A percentile compares a stretch with the other conserved stretches of the same genome.
Evolutionary conservation across 2,329 filamentous ascomycete genomes (phyloP).

Genomic region (Tolypocladium tundrense): DNA sequence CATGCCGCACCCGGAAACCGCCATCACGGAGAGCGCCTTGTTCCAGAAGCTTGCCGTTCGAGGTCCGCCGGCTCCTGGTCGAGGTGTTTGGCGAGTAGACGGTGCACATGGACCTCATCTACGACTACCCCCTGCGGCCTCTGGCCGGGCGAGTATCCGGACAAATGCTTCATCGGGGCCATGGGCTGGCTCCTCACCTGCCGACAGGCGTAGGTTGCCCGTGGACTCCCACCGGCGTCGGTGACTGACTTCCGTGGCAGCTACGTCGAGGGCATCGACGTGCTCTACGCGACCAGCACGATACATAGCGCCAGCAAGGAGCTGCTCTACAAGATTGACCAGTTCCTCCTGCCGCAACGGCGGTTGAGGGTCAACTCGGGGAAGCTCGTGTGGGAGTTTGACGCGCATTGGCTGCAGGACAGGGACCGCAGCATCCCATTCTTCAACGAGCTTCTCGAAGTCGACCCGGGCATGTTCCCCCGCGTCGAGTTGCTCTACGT

Average conservation of each 20-base stretch:
- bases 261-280: conserved; percentile 17
- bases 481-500: conserved; percentile 8
- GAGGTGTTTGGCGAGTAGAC: conserved; percentile 12
- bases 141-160: conserved; percentile 10
- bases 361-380: conserved; percentile 10
- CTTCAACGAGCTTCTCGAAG: conserved; percentile 9
- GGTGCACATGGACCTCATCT: conserved; percentile 13
- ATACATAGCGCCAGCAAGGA: conserved; percentile 11
- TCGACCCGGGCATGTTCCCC: conserved; percentile 7
- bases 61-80: conserved; percentile 20
- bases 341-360: conserved; percentile 12
- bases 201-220: conserved; percentile 14
- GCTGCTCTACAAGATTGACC: conserved; percentile 8
- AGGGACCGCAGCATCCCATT: not conserved
- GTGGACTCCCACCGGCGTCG: too few species aligned
- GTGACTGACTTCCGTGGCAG: conserved; percentile 1
- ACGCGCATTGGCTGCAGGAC: conserved; percentile 4
- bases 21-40: conserved; percentile 9
- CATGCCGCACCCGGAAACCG: not conserved
- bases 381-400: conserved; percentile 15
- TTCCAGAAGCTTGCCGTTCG: conserved; percentile 22
- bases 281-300: conserved; percentile 19
- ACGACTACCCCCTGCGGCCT: not conserved
- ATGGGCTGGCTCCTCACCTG: conserved; percentile 21
- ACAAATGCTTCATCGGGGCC: conserved; percentile 13